Base-by-base conservation (phyloP, 768 basidiomycete species). In the Tremella yokohamensis region DNA sequence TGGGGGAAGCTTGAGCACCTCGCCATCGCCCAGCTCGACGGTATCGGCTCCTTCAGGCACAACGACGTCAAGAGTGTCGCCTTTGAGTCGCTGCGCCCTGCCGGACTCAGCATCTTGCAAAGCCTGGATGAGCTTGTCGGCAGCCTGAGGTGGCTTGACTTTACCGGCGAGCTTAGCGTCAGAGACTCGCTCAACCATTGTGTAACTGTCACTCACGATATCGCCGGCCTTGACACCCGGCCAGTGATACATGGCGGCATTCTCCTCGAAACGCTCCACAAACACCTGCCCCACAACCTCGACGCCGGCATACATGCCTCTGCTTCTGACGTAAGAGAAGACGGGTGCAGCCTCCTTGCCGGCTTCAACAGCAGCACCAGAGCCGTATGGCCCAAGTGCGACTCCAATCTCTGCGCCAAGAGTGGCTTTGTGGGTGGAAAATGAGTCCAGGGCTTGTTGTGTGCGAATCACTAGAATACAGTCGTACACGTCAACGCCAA, bases 401-500 rank as follows among this genome's bases (percentile, higher is more conserved):
- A 77, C 68, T 8, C 61, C 76, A 20, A 77, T 56, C 48, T 76
- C 75, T 0, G 68, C 60, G 13, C 75, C 75, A 8, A 75, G 58
- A 1, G 72, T 73, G 4, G 65, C 69, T 48, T 77, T 77, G 61
- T 77, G 76, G 8, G 71, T 70, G 19, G 54, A 57, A 58, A 77
- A 77, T 1, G 70, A 70, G 49, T 75, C 71, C 22, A 77, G 60
- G 0, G 75, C 76, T 39, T 66, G 55, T 61, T 70, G 68, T 2
- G 72, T 66, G 20, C 75, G 65, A 15, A 77, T 73, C 48, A 77
- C 64, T 13, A 77, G 70, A 47, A 77, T 65, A 20, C 70, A 70
- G 54, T 77, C 76, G 60, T 73, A 77, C 22, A 77, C 70, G 57
- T 77, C 76, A 15, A 76, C 60, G 12, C 76, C 76, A 40, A 75